phyloP scores from a whole-genome alignment of 2,329 filamentous ascomycete species.

The Exophiala viscosa region DNA sequence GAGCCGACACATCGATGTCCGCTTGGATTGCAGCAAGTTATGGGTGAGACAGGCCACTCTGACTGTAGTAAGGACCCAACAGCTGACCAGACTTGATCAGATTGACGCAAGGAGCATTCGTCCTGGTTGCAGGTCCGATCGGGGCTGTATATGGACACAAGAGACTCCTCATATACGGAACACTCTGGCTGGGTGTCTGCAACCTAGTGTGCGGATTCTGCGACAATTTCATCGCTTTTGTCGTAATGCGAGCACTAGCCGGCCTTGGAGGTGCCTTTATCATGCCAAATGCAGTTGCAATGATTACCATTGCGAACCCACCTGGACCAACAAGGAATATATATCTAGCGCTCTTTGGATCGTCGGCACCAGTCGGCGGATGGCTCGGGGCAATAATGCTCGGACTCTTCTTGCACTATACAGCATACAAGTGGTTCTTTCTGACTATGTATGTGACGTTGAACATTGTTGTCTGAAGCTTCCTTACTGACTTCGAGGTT shows the following conservation, averaged over 20 bases:
- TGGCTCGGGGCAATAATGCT: constrained; percentile 35
- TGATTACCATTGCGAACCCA: constrained; percentile 48
- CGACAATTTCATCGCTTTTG: constrained; percentile 41
- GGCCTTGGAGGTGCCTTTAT: constrained; percentile 51
- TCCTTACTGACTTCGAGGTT: too few relatives aligned
- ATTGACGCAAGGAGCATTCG: constrained; percentile 55
- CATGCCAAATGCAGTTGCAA: constrained; percentile 52
- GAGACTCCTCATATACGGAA: constrained; percentile 52
- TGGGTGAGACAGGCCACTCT: not conserved
- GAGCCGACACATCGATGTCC: not conserved
- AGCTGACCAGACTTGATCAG: constrained; percentile 1
- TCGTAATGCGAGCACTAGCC: constrained; percentile 44
- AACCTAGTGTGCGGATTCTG: constrained; percentile 51
- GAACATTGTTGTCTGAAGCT: too few relatives aligned
- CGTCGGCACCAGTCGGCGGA: constrained; percentile 46
- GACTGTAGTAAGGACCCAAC: not conserved
- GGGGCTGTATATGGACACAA: constrained; percentile 59
- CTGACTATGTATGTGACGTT: not conserved
- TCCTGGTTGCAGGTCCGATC: constrained; percentile 55
- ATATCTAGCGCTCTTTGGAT: constrained; percentile 44
- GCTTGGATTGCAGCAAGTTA: not conserved
- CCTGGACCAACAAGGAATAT: constrained; percentile 47
- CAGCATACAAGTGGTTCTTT: not conserved
- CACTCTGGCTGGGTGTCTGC: constrained; percentile 53
- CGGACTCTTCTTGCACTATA: constrained; percentile 36